Evolutionary conservation across 306 rosid species (phyloP), one percentile per base, ranked within the genome.

Genomic region (Boehmeria nivea): DNA sequence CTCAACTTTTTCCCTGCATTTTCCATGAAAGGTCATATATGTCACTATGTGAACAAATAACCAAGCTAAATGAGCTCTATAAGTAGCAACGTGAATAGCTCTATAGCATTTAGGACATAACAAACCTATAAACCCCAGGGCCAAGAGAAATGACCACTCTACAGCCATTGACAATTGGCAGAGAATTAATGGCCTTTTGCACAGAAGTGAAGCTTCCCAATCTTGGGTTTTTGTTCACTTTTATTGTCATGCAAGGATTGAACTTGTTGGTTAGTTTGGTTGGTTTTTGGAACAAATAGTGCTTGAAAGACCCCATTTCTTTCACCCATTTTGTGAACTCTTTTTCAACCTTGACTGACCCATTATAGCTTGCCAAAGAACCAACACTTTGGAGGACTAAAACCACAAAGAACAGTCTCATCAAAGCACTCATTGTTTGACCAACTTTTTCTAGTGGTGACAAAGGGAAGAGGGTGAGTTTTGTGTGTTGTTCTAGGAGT

Each of bases 121-220:
- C 16, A 24, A 15, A 71, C 77, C 77, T 72, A 68, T 72, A 72
- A 50, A 48, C 17, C n/a, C 77, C 77, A 18, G 64, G 37, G 6
- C 21, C 45, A 0, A 72, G 43, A 9, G 23, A 56, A 57, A 73
- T 67, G 15, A 62, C 57, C 9, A 73, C 70, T 25, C 77, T 31
- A 18, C 72, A 65, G 19, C 27, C 28, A 39, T 53, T 72, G 4
- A 60, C 40, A 3, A 44, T 1, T 46, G 78, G 78, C 27, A 73
- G 22, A 2, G 73, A 67, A 22, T 50, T 14, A 10, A 73, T 25
- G 3, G 78, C 78, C 34, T 67, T 57, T 40, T 61, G 73, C 0
- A 67, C 33, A 2, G 73, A 26, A 18, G 37, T 46, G 33, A 73
- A 73, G 48, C 37, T 37, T 11, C 77, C 77, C 1, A 34, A 15